phyloP scores from a whole-genome alignment of 2,329 filamentous ascomycete genomes.

The Plectosphaerella cucumerina region DNA sequence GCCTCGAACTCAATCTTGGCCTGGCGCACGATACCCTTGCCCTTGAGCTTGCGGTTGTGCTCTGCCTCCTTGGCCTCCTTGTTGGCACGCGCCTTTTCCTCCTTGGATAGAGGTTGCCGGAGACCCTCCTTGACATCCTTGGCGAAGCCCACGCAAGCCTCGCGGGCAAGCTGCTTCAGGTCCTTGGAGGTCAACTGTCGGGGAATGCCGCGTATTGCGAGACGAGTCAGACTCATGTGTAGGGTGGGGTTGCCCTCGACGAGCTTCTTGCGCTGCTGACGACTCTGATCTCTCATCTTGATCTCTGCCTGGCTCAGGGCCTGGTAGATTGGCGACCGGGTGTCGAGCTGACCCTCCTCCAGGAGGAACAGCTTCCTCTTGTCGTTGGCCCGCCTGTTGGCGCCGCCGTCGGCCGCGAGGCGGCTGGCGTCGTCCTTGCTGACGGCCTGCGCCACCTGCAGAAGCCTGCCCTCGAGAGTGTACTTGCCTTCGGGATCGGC shows the following conservation, averaged over 20 bases:
- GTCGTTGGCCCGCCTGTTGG: constrained; percentile 68
- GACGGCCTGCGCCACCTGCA: constrained; percentile 82
- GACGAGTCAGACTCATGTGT: constrained; percentile 82
- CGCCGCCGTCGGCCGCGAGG: constrained; percentile 68
- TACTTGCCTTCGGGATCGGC: constrained; percentile 80
- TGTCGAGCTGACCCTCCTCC: constrained; percentile 76
- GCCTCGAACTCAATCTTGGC: constrained; percentile 94
- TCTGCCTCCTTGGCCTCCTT: constrained; percentile 80
- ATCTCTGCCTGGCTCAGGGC: constrained; percentile 74
- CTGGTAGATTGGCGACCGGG: constrained; percentile 73
- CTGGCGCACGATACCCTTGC: constrained; percentile 84
- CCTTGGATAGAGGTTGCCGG: constrained; percentile 78
- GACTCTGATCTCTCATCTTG: constrained; percentile 82
- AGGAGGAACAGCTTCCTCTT: constrained; percentile 88
- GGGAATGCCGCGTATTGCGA: constrained; percentile 89
- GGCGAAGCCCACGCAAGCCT: constrained; percentile 93
- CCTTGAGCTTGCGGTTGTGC: constrained; percentile 70
- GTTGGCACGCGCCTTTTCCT: constrained; percentile 77
- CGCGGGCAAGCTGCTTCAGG: constrained; percentile 83
- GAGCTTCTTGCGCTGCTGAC: constrained; percentile 80
- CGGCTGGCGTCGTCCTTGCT: constrained; percentile 74
- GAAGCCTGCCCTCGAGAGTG: constrained; percentile 82
- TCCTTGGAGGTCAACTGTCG: constrained; percentile 79
- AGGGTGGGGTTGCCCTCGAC: constrained; percentile 88
- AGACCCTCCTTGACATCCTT: constrained; percentile 77